phyloP scores from a whole-genome alignment of 2,329 filamentous ascomycete genomes.

The Mycogone perniciosa region DNA sequence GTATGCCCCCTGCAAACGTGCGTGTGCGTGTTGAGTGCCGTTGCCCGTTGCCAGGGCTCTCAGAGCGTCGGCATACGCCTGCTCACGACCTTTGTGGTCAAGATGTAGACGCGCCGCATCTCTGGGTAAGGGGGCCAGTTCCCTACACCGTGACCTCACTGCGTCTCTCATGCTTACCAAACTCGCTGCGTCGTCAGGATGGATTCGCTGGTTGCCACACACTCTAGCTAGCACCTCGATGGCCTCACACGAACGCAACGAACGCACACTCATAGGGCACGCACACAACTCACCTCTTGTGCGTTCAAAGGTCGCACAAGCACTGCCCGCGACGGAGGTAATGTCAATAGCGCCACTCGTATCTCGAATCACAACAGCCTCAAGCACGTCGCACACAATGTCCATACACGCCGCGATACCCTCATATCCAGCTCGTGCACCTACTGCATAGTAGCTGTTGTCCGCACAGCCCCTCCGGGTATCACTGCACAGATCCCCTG shows the following conservation, averaged over 20 bases:
- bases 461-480: conserved; percentile 2
- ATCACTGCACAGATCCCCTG: conserved; percentile 1
- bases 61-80: background rate
- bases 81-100: conserved; percentile 2
- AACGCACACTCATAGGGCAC: background rate
- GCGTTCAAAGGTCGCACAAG: conserved; percentile 9
- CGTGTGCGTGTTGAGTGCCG: background rate
- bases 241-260: background rate
- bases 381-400: conserved; percentile 6
- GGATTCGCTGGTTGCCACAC: conserved; percentile 1
- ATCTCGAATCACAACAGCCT: conserved; percentile 3
- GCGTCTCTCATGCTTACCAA: background rate
- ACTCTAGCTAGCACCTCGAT: background rate
- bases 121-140: background rate
- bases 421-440: conserved; percentile 5
- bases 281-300: conserved; percentile 4
- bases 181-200: background rate
- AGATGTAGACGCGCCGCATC: conserved; percentile 4
- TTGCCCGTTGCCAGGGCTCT: conserved; percentile 1
- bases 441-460: conserved; percentile 7
- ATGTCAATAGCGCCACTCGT: conserved; percentile 5
- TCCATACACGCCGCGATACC: conserved; percentile 9
- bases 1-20: conserved; percentile 2
- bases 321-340: background rate
- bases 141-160: background rate